Percentiles rank a stretch among this genome's conserved stretches.
These are phyloP conservation scores for Saccharomyces pastorianus DNA, from an alignment of 1,139 yeast species.

Conservation along the genomic window DNA sequence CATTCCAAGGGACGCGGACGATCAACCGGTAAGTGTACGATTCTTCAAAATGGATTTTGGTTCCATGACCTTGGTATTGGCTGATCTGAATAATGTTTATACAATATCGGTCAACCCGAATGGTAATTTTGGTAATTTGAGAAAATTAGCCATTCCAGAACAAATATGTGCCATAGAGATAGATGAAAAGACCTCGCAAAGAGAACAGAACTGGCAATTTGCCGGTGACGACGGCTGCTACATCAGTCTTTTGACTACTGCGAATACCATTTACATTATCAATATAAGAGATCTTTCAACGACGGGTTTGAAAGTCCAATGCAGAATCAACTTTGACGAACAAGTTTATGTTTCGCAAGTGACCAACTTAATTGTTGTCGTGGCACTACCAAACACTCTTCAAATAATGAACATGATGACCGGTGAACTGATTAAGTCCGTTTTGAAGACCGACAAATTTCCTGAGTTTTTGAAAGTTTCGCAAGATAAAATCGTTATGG, in stretches of 20 bases:
- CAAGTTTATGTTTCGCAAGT: constrained; percentile 27
- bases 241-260: constrained; percentile 37
- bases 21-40: constrained; percentile 11
- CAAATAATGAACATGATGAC: constrained; percentile 52
- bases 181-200: constrained; percentile 28
- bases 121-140: constrained; percentile 24
- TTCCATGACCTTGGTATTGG: constrained; percentile 33
- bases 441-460: constrained; percentile 24
- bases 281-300: constrained; percentile 34
- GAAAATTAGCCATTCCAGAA: constrained; percentile 33
- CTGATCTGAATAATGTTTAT: constrained; percentile 19
- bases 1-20: constrained; percentile 12
- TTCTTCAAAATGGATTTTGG: constrained; percentile 47
- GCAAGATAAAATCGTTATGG: constrained; percentile 27
- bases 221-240: constrained; percentile 54
- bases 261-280: constrained; percentile 35
- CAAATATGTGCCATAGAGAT: constrained; percentile 36
- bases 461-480: constrained; percentile 28
- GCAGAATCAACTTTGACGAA: constrained; percentile 24
- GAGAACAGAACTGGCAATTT: constrained; percentile 27
- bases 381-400: constrained; percentile 57
- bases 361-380: constrained; percentile 43
- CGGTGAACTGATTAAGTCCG: constrained; percentile 32
- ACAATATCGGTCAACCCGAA: constrained; percentile 26
- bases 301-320: constrained; percentile 12